Percentiles rank a stretch among this genome's conserved stretches.
phyloP scores from a whole-genome alignment of 352 stramenopile genomes.

The Plasmopara viticola region DNA sequence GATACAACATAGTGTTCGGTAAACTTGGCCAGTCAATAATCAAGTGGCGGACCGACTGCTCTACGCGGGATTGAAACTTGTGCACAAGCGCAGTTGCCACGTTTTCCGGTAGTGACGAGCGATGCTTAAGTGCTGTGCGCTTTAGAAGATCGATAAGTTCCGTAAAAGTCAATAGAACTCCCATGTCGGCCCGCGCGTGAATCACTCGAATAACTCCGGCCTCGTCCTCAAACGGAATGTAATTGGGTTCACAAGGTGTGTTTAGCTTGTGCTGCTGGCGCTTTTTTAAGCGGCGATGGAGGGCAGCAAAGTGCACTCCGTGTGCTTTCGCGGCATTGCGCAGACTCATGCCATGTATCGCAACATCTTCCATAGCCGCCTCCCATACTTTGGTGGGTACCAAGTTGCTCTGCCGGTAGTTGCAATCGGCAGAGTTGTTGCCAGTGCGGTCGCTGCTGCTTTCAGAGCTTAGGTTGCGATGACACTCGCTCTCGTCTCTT shows the following conservation, averaged over 20 bases:
- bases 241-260: constrained; percentile 39
- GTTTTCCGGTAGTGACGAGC: constrained; percentile 30
- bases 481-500: constrained; percentile 14
- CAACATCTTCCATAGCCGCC: constrained; percentile 58
- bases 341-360: constrained; percentile 64
- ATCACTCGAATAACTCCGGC: constrained; percentile 63
- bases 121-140: constrained; percentile 55
- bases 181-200: constrained; percentile 57
- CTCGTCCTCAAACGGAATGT: constrained; percentile 67
- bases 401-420: constrained; percentile 48
- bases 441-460: constrained; percentile 17
- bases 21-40: constrained; percentile 51
- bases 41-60: constrained; percentile 57
- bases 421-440: constrained; percentile 23
- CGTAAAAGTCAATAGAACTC: constrained; percentile 61
- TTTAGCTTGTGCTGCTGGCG: constrained; percentile 38
- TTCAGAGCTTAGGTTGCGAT: constrained; percentile 15
- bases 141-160: constrained; percentile 62
- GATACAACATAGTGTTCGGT: constrained; percentile 34
- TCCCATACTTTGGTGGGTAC: constrained; percentile 59
- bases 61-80: constrained; percentile 50
- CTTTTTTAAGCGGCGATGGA: constrained; percentile 66
- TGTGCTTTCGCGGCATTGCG: constrained; percentile 52
- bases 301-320: constrained; percentile 59
- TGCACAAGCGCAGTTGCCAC: constrained; percentile 34